Base-by-base conservation (phyloP, 768 basidiomycete species). In the Boletus coccyginus region DNA sequence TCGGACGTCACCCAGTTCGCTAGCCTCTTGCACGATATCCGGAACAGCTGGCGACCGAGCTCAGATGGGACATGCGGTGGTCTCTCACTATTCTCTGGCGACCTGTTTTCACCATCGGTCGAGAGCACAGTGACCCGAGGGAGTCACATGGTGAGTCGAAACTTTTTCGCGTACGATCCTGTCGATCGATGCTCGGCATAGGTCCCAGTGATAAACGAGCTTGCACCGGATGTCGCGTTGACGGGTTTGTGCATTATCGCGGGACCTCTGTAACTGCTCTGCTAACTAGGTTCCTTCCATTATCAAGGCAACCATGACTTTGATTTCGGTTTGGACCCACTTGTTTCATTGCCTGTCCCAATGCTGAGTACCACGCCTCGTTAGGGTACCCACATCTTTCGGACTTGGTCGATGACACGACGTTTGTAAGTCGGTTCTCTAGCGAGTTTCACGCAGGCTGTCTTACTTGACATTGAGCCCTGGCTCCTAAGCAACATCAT, bases 401-500 rank as follows among this genome's bases (percentile, higher is more conserved):
- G 13, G 82, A 83, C 63, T 78, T 97, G 24, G 78, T 94, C 46
- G 63, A 81, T 41, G 87, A 90, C 56, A 88, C 86, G 6, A 82
- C 73, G 17, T 95, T 94, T 73, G 91, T 90, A 62, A 61, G 86
- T 77, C 16, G 31, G 31, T 12, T 44, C 33, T 27, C 7, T 16
- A 13, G 33, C 41, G 0, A 10, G 16, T 11, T 24, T 8, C 7
- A 27, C 29, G 16, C 19, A 5, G 19, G 19, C 3, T 0, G 13
- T 46, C 56, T 59, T 39, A 61, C 24, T 48, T 36, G 33, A 35
- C 13, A 33, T 32, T 50, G 63, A 92, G 90, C 92, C 94, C 19
- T 95, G 94, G 94, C 72, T 96, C 33, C 68, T 96, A 55, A 93
- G 91, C 66, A 97, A 97, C 66, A 89, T 96, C 64, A 72, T 90